These are phyloP conservation scores for Hemileia vastatrix DNA, from an alignment of 1,284 basidiomycete genomes.

Conservation along the genomic window DNA sequence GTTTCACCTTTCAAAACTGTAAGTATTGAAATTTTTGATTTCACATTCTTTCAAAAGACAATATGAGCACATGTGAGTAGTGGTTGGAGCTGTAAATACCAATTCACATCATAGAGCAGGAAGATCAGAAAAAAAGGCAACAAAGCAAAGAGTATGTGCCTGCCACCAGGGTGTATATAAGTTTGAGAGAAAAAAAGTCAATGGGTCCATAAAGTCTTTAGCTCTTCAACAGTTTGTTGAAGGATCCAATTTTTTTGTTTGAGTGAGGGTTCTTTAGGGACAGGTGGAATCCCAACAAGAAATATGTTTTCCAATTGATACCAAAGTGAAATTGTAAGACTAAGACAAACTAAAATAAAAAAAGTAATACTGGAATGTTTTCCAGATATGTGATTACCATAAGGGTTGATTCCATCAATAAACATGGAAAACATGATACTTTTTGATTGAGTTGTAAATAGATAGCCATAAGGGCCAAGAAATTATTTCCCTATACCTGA, in stretches of 20 bases:
- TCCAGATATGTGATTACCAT: background rate
- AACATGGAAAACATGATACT: slow-evolving; percentile 11
- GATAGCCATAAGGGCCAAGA: background rate
- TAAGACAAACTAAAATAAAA: slow-evolving; percentile 2
- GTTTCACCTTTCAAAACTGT: background rate
- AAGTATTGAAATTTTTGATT: background rate
- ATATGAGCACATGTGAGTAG: background rate
- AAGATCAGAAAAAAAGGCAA: background rate
- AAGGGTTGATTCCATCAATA: slow-evolving; percentile 8
- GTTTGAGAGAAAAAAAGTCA: slow-evolving; percentile 3
- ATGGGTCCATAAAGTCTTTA: background rate
- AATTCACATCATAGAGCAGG: background rate
- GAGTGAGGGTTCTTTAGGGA: slow-evolving; percentile 43
- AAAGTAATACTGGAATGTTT: slow-evolving; percentile 4
- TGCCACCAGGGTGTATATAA: background rate
- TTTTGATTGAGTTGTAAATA: background rate
- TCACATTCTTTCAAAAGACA: background rate
- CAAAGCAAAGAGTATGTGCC: background rate
- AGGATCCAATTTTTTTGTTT: slow-evolving; percentile 26
- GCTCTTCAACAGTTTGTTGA: background rate
- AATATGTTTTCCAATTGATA: slow-evolving; percentile 27
- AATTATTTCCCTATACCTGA: slow-evolving; percentile 2
- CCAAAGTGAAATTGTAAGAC: slow-evolving; percentile 24
- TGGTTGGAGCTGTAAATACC: background rate
- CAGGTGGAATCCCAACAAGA: slow-evolving; percentile 45